Evolutionary conservation across 768 basidiomycete species (phyloP).

Genomic region (Suillus variegatus): DNA sequence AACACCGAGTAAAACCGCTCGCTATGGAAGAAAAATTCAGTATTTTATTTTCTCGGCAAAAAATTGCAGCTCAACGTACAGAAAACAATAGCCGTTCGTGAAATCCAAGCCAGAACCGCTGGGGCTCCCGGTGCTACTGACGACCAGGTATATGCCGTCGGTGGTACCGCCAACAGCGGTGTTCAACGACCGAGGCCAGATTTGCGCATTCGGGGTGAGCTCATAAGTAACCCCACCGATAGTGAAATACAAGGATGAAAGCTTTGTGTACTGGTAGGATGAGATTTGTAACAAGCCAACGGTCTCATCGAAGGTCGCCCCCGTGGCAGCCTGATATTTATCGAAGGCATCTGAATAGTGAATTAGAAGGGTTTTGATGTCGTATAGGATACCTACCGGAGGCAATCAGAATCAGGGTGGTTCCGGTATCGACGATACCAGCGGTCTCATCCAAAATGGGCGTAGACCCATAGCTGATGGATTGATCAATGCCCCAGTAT

Average conservation of each 20-base stretch:
- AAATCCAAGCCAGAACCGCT: too few relatives aligned
- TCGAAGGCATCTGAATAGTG: conserved; percentile 27
- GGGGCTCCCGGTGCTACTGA: too few relatives aligned
- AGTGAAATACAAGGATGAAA: conserved; percentile 28
- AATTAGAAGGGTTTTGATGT: conserved; percentile 22
- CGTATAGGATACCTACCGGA: not conserved
- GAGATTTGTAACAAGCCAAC: conserved; percentile 33
- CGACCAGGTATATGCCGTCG: conserved; percentile 25
- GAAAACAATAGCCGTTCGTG: too few relatives aligned
- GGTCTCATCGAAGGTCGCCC: conserved; percentile 23
- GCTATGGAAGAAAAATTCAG: too few relatives aligned
- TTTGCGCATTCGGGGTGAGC: conserved; percentile 30
- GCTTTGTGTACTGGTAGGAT: conserved; percentile 22
- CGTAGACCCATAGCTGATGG: conserved; percentile 26
- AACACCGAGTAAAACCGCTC: too few relatives aligned
- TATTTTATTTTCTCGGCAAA: too few relatives aligned
- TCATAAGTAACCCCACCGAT: conserved; percentile 23
- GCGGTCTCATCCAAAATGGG: conserved; percentile 22
- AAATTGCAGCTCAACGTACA: too few relatives aligned
- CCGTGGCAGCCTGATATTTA: conserved; percentile 26
- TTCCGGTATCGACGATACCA: conserved; percentile 37
- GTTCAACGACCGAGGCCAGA: conserved; percentile 36
- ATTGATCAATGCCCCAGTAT: conserved; percentile 35
- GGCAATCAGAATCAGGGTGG: conserved; percentile 24
- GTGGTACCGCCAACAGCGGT: conserved; percentile 27